Conservation (phyloP, 164 flowering plant species). For the Vitis cinerea region DNA sequence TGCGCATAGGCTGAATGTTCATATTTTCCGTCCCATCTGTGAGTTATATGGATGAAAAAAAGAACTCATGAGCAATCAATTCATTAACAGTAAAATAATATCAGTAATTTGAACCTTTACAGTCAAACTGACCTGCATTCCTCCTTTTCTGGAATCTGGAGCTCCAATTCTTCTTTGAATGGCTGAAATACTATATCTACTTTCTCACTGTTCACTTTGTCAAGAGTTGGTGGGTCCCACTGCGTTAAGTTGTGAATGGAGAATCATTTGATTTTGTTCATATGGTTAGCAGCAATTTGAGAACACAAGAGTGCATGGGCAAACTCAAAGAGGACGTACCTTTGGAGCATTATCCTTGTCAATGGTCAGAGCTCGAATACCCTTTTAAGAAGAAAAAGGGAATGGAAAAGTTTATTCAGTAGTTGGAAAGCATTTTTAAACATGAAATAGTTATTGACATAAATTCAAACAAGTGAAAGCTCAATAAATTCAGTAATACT, state of each 20-base stretch:
- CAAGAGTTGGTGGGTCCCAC: constrained; percentile 74
- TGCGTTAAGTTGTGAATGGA: constrained; percentile 17
- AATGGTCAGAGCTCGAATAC: constrained; percentile 84
- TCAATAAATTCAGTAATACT: neutral
- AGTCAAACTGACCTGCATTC: constrained; percentile 49
- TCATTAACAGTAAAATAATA: neutral
- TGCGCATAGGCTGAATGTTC: constrained; percentile 53
- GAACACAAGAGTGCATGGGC: neutral
- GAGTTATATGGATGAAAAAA: neutral
- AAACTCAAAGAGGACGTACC: constrained; percentile 30
- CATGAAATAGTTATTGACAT: neutral
- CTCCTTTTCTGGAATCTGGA: constrained; percentile 61
- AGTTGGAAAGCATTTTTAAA: neutral
- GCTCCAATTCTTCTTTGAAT: constrained; percentile 61
- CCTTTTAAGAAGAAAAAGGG: constrained; percentile 39
- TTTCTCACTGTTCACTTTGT: constrained; percentile 48
- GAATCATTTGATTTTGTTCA: neutral
- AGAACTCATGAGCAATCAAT: neutral
- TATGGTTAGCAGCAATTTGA: neutral
- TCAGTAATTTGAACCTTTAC: neutral
- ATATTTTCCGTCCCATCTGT: constrained; percentile 80
- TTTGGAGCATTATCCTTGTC: constrained; percentile 93
- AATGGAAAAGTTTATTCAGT: neutral
- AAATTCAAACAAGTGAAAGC: neutral
- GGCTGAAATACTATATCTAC: constrained; percentile 61